Evolutionary conservation across 192 early-diverging fungal species (phyloP), one percentile per base, ranked within the genome.

Genomic region (Rhizoclosmatium sp.): DNA sequence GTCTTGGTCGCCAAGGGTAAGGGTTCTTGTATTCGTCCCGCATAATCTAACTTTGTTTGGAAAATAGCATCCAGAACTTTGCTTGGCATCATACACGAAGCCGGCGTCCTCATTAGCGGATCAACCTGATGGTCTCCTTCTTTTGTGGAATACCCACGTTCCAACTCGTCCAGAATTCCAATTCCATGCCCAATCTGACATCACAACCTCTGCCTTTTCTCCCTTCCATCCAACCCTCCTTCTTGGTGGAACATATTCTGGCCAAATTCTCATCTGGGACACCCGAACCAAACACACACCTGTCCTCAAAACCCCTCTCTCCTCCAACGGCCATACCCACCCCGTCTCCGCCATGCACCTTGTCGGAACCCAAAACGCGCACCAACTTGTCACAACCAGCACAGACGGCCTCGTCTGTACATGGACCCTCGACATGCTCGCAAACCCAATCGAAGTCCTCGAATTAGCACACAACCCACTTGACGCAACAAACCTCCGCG

Each of bases 381-480:
- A 98, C 83, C 92, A 96, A 82, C 84, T 99, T 47, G 87, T 99
- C 45, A 93, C 93, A 54, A 95, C 93, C 31, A 94, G 93, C 65
- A 97, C 95, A n/a, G 98, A 99, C 84, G 98, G 98, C 7, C 85
- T 95, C 67, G 92, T 98, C 16, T 99, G 97, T 83, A 88, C 94
- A 46, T 99, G 98, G 98, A 93, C 94, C 82, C 85, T 99, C 78
- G 97, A 99, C 83, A 98, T 97, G 95, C 87, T 99, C n/a, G 94
- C 95, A 4, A 94, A 96, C 73, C 98, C 98, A 47, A 93, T 95
- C 90, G 97, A 99, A 84, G 87, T 88, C 41, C 76, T 98, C 46
- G 92, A 97, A 79, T 82, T 98, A 44, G 81, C 93, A 7, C 75
- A 76, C 40, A 91, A 93, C 76, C 87, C 92, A 2, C 82, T 89